Conservation (phyloP, 2,329 filamentous ascomycete species). For the Exophiala sp. region DNA sequence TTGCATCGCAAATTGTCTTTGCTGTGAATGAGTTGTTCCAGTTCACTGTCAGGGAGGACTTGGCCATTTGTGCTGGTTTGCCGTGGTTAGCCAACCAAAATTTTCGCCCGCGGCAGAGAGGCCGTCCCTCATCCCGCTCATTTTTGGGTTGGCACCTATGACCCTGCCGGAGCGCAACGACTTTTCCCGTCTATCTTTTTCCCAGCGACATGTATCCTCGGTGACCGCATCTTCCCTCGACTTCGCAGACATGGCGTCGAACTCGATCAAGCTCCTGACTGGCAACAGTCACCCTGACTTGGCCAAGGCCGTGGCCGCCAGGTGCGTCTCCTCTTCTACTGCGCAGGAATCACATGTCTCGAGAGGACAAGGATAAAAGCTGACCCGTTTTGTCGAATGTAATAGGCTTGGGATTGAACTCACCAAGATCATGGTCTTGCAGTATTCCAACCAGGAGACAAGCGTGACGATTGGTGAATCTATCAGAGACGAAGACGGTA, state of each 20-base stretch:
- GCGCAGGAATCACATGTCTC: background rate
- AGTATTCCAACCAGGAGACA: constrained; percentile 59
- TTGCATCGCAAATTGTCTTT: too few relatives aligned
- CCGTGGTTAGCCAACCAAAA: background rate
- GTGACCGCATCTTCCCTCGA: constrained; percentile 15
- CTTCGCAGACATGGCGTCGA: constrained; percentile 55
- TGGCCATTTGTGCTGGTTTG: background rate
- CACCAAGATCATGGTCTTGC: constrained; percentile 62
- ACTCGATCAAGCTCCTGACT: constrained; percentile 64
- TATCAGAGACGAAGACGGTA: constrained; percentile 90
- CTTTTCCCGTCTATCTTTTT: constrained; percentile 12
- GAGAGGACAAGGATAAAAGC: background rate
- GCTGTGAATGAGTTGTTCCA: too few relatives aligned
- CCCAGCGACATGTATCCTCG: constrained; percentile 21
- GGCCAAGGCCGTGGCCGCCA: constrained; percentile 61
- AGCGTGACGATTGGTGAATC: constrained; percentile 88
- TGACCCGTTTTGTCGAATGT: constrained; percentile 1
- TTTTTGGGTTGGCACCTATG: constrained; percentile 13
- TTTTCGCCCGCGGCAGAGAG: background rate
- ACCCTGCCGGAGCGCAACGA: constrained; percentile 10
- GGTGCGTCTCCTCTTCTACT: constrained; percentile 43
- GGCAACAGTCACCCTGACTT: constrained; percentile 70
- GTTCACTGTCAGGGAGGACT: background rate
- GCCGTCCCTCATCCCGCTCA: constrained; percentile 4
- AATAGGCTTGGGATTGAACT: constrained; percentile 59